A percentile compares a stretch with the other conserved stretches of the same genome.
Evolutionary conservation across 345 rosid species (phyloP).

Genomic region (Eucalyptus regnans): DNA sequence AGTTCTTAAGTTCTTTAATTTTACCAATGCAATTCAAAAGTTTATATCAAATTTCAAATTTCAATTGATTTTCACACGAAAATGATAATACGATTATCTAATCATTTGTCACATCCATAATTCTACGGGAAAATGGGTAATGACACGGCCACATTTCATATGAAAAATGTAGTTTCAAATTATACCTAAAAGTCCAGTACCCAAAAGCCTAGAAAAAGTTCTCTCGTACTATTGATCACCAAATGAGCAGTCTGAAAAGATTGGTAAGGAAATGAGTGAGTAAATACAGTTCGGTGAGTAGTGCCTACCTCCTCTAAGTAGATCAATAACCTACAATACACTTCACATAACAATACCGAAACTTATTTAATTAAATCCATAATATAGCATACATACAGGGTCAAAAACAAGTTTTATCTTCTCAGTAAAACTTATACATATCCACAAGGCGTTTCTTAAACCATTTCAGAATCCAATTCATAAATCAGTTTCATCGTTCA

Average conservation of each 20-base stretch:
- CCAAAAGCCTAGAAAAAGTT: background rate
- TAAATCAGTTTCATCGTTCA: no score
- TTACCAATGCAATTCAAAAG: background rate
- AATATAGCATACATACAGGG: fast-evolving
- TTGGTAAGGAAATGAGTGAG: background rate
- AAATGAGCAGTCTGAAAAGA: background rate
- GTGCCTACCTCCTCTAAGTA: no score
- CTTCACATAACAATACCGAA: no score
- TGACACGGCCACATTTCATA: background rate
- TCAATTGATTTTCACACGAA: background rate
- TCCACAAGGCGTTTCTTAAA: background rate
- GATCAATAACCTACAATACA: no score
- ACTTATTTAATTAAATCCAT: background rate
- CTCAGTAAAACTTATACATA: background rate
- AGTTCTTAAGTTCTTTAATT: background rate
- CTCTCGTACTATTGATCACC: no score
- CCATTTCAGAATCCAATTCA: background rate
- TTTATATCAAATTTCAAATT: background rate
- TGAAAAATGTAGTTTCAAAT: fast-evolving
- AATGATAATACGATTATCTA: background rate
- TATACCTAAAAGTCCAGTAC: background rate
- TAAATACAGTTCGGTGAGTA: no score
- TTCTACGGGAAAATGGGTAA: background rate
- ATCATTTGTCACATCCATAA: background rate
- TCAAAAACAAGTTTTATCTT: no score